Evolutionary conservation across 2,329 filamentous ascomycete species (phyloP).

Genomic region (Aspergillus sp.): DNA sequence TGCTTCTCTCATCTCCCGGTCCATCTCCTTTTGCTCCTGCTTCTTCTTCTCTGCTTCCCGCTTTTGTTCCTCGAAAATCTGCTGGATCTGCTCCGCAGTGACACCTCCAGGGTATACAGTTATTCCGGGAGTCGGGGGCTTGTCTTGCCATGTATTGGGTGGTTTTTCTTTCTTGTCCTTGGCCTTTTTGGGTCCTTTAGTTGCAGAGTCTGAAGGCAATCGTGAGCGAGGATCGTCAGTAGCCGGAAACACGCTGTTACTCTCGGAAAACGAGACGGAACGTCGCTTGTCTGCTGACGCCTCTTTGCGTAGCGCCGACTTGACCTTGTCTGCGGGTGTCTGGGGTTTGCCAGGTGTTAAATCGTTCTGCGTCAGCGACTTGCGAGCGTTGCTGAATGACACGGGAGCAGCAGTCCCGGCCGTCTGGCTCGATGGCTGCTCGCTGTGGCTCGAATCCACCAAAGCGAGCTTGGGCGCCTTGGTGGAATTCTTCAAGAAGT

Average conservation of each 20-base stretch:
- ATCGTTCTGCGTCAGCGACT: constrained; percentile 5
- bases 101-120: constrained; percentile 12
- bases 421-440: neutral
- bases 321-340: constrained; percentile 12
- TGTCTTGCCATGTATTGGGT: neutral
- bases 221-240: constrained; percentile 2
- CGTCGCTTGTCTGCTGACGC: constrained; percentile 13
- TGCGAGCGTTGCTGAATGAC: constrained; percentile 8
- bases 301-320: constrained; percentile 21
- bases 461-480: too few species aligned
- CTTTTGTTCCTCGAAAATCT: constrained; percentile 8
- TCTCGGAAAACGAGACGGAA: constrained; percentile 23
- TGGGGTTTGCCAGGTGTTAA: constrained; percentile 9
- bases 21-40: constrained; percentile 2
- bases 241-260: constrained; percentile 9
- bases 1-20: too few species aligned
- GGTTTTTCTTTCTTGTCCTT: neutral
- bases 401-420: constrained; percentile 2
- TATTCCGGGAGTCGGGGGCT: constrained; percentile 2
- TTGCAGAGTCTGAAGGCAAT: constrained; percentile 1
- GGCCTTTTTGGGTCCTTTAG: constrained; percentile 5
- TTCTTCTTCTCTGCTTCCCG: constrained; percentile 7
- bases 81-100: constrained; percentile 2
- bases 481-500: neutral
- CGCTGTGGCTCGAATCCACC: constrained; percentile 1